A percentile compares a stretch with the other conserved stretches of the same genome.
Evolutionary conservation across 148 eudicot genomes (phyloP).

Genomic region (Fagopyrum esculentum): DNA sequence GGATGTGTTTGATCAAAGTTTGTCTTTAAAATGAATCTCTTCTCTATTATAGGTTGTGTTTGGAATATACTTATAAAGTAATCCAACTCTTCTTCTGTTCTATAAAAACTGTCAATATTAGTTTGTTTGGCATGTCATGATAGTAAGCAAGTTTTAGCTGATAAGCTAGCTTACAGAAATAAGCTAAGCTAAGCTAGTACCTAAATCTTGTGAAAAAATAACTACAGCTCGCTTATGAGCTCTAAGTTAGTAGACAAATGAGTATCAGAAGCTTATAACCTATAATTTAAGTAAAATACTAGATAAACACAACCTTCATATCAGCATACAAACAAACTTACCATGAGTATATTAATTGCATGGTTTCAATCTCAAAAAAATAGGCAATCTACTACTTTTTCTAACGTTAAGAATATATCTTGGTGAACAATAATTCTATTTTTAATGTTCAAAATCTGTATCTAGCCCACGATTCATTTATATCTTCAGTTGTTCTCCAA

Average conservation of each 20-base stretch:
- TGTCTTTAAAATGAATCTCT: no score
- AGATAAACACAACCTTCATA: not conserved
- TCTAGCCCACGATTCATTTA: slow-evolving; percentile 13
- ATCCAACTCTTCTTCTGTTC: no score
- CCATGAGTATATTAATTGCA: not conserved
- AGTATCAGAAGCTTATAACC: not conserved
- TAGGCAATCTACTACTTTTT: not conserved
- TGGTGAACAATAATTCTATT: no score
- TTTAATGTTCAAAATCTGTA: slow-evolving; percentile 5
- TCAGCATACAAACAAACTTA: not conserved
- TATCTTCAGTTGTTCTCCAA: slow-evolving; percentile 21
- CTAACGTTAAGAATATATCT: not conserved
- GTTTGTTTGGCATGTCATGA: not conserved
- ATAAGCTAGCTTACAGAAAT: not conserved
- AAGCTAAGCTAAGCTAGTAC: not conserved
- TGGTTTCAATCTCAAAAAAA: not conserved
- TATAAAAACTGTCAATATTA: no score
- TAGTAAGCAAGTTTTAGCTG: not conserved
- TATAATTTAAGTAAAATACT: not conserved
- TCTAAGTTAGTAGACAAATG: no score
- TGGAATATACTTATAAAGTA: no score
- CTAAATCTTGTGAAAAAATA: no score
- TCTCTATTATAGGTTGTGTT: no score
- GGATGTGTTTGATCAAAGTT: slow-evolving; percentile 47
- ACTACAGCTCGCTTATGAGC: no score